Evolutionary conservation across 306 rosid species (phyloP), one percentile per base, ranked within the genome.

Genomic region (Biancaea sappan): DNA sequence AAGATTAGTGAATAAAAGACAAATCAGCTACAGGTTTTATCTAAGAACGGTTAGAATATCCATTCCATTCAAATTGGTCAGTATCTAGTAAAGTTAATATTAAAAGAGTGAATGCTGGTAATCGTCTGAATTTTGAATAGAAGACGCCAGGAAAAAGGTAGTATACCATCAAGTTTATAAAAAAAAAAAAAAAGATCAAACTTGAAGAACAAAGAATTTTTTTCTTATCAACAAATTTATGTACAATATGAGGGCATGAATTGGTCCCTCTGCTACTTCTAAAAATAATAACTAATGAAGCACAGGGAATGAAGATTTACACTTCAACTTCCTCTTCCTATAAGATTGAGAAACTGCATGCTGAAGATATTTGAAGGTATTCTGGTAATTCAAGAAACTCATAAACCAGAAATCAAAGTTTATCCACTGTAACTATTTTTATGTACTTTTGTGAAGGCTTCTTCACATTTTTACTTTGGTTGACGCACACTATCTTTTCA

Each of bases 391-490:
- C 26, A 88, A 66, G 80, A 88, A 83, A 19, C 86, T 88, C 90
- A 85, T 73, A 38, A 88, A 85, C 88, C 90, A 79, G 83, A 88
- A 88, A 50, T 88, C 88, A 48, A 83, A 88, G 31, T 81, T 81
- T 66, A 34, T 88, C 89, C 50, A 76, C 80, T 1, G 88, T 83
- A 31, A 88, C 86, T 64, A 85, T 72, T 29, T 88, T 76, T 18
- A 76, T 73, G 83, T 78, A 85, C 80, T 81, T 88, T 31, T 81
- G 80, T 8, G 88, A 83, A n/a, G 92, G 86, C 63, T 69, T 83
- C 75, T 71, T 61, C 63, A 61, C 65, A 71, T 83, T 77, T 79
- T 69, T 79, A 28, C 83, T 83, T 62, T 81, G 83, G 67, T 76
- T 66, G 9, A 66, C 85, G 70, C 73, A 65, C 70, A 78, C 50